Evolutionary conservation across 176 grass and related monocot species (phyloP).

Genomic region (Triticum monococcum): DNA sequence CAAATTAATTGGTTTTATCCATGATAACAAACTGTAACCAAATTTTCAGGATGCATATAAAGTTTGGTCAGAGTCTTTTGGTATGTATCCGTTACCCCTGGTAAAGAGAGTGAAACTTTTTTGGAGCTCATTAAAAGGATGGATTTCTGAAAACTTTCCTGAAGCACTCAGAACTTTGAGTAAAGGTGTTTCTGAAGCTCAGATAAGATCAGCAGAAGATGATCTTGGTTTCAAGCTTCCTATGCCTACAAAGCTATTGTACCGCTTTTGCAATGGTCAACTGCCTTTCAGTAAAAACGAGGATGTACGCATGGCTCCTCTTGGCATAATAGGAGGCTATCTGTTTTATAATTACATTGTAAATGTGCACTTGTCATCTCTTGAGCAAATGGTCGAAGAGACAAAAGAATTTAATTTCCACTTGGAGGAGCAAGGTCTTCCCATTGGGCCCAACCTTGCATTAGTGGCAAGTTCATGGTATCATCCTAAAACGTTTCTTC

Average conservation of each 20-base stretch:
- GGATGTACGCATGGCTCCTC: conserved; percentile 29
- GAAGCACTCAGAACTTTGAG: conserved; percentile 72
- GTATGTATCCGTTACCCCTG: conserved; percentile 72
- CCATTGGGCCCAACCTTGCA: conserved; percentile 43
- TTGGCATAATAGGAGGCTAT: conserved; percentile 91
- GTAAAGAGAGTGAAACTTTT: conserved; percentile 84
- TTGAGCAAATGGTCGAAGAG: conserved; percentile 56
- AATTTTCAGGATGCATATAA: conserved; percentile 72
- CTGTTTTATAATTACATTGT: conserved; percentile 54
- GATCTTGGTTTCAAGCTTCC: conserved; percentile 73
- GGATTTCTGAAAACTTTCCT: conserved; percentile 84
- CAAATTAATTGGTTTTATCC: background rate
- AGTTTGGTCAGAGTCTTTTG: conserved; percentile 85
- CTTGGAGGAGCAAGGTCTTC: conserved; percentile 17
- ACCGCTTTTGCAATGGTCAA: conserved; percentile 94
- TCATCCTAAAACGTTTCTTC: conserved; percentile 57
- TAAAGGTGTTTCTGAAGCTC: conserved; percentile 70
- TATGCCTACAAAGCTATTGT: conserved; percentile 75
- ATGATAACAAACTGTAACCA: conserved; percentile 9
- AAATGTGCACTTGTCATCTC: conserved; percentile 79
- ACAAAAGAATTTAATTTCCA: conserved; percentile 42
- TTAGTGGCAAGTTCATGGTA: conserved; percentile 67
- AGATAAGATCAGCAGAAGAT: conserved; percentile 62
- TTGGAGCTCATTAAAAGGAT: conserved; percentile 70
- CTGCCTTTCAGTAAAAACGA: conserved; percentile 35